phyloP scores from a whole-genome alignment of 208 protist species.

The Trypanosoma platydactyli region DNA sequence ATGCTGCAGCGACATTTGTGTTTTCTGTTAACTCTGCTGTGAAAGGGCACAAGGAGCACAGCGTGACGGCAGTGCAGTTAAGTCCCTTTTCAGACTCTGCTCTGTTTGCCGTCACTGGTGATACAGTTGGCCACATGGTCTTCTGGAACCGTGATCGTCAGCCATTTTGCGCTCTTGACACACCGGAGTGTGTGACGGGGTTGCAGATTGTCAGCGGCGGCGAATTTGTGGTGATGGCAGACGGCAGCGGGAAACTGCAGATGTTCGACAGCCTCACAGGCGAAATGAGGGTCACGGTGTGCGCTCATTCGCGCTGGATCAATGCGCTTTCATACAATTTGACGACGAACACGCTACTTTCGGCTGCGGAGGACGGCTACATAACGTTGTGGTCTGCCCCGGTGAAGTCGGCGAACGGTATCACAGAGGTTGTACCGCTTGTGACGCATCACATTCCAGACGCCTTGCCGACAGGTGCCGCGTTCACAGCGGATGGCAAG shows the following conservation, averaged over 20 bases:
- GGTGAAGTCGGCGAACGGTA: background rate
- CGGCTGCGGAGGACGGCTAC: conserved; percentile 58
- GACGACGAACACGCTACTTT: conserved; percentile 28
- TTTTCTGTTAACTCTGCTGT: conserved; percentile 17
- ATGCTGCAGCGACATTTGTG: background rate
- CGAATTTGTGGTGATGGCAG: conserved; percentile 42
- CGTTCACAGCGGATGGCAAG: conserved; percentile 14
- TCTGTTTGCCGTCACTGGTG: conserved; percentile 35
- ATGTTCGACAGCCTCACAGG: conserved; percentile 38
- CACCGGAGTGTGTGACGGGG: conserved; percentile 45
- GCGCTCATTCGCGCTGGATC: conserved; percentile 73
- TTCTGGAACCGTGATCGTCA: conserved; percentile 40
- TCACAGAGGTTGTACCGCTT: background rate
- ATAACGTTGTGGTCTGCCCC: conserved; percentile 37
- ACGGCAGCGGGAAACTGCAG: conserved; percentile 50
- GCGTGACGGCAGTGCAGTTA: conserved; percentile 46
- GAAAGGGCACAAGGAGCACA: conserved; percentile 37
- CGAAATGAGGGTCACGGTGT: conserved; percentile 33
- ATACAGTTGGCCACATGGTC: conserved; percentile 39
- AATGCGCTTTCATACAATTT: conserved; percentile 39
- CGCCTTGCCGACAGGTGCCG: conserved; percentile 29
- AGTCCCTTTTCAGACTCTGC: conserved; percentile 11
- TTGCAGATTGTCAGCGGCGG: conserved; percentile 34
- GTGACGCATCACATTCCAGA: conserved; percentile 19
- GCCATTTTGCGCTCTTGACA: conserved; percentile 20